A percentile compares a stretch with the other conserved stretches of the same genome.
phyloP scores from a whole-genome alignment of 2,329 filamentous ascomycete species.

The Apiospora kogelbergensis region DNA sequence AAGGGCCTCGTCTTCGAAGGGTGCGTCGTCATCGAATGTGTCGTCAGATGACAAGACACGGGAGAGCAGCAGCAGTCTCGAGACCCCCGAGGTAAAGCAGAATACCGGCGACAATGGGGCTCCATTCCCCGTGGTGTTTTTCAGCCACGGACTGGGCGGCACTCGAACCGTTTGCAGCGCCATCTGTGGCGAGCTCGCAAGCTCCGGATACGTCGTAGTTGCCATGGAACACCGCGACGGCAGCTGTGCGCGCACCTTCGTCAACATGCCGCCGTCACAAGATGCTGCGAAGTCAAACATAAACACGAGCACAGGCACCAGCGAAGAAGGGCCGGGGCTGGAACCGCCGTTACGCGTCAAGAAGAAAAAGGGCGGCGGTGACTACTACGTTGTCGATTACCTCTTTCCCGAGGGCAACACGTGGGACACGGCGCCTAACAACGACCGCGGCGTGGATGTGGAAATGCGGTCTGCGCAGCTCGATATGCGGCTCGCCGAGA shows the following conservation, averaged over 20 bases:
- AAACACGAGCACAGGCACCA: too few species aligned
- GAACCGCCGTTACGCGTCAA: not conserved
- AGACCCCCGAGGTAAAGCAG: not conserved
- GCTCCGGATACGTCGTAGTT: not conserved
- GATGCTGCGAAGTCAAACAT: too few species aligned
- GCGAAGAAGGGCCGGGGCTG: not conserved
- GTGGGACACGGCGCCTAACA: not conserved
- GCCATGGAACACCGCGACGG: not conserved
- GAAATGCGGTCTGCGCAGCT: not conserved
- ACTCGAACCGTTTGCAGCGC: conserved; percentile 2
- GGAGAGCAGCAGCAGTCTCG: not conserved
- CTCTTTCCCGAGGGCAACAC: conserved; percentile 1
- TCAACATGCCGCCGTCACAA: not conserved
- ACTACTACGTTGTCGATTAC: not conserved
- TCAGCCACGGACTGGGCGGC: not conserved
- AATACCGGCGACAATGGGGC: too few species aligned
- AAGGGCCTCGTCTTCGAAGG: not conserved
- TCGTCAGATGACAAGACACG: not conserved
- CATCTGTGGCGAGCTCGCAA: not conserved
- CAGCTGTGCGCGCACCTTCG: not conserved
- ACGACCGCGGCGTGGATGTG: not conserved
- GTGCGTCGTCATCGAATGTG: too few species aligned
- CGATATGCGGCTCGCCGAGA: not conserved
- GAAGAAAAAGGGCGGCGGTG: not conserved
- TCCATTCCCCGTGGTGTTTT: not conserved